These are phyloP conservation scores for Scenedesmus sp. DNA, from an alignment of 163 green algal genomes.

Conservation along the genomic window DNA sequence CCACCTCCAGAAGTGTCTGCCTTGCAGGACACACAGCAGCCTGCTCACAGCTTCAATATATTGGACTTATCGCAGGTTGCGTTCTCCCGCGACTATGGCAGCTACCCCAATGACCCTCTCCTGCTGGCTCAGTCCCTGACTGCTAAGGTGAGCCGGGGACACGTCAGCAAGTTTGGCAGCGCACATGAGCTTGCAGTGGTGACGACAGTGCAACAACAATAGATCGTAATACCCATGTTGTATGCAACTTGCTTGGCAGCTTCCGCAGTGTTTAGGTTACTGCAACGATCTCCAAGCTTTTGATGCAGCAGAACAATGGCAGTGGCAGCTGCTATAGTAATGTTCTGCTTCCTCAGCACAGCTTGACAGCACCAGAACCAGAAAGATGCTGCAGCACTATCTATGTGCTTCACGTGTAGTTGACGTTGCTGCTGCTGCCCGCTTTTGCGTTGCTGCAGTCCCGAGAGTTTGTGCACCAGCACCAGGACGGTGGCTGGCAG, in stretches of 20 bases:
- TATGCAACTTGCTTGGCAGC: no score
- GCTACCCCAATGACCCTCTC: neutral
- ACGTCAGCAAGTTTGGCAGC: neutral
- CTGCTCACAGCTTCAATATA: neutral
- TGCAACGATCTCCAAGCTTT: no score
- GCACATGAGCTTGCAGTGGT: neutral
- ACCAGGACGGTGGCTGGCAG: slow-evolving; percentile 12
- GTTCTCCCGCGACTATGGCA: neutral
- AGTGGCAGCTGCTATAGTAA: no score
- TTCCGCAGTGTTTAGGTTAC: no score
- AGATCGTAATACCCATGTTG: neutral
- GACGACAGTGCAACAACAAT: neutral
- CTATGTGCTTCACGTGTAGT: neutral
- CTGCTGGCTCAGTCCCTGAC: slow-evolving; percentile 14
- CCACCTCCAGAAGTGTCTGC: neutral
- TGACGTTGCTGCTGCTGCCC: neutral
- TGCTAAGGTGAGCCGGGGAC: slow-evolving; percentile 19
- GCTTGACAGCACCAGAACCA: no score
- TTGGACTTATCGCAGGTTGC: neutral
- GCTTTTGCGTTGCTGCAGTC: neutral
- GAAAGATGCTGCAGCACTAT: no score
- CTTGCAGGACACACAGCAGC: neutral
- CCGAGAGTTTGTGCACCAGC: slow-evolving; percentile 8
- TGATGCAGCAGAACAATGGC: no score
- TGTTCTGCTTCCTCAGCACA: no score